Percentiles rank a stretch among this genome's conserved stretches.
Conservation (phyloP, 2,329 filamentous ascomycete species). For the Niveomyces coronatus region DNA sequence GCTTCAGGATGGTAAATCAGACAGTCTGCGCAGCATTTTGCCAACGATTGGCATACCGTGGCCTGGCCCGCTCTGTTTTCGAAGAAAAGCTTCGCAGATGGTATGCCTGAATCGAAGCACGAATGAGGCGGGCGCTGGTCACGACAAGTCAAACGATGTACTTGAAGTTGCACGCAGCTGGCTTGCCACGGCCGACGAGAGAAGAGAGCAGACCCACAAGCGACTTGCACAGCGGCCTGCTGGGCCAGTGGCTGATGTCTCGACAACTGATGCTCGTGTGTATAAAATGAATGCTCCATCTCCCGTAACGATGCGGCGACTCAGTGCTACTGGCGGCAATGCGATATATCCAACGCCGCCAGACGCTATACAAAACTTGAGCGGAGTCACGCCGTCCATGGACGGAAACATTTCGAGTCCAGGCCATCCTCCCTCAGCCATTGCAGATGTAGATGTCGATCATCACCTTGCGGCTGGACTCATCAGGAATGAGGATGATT, state of each 20-base stretch:
- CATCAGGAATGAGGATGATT: constrained; percentile 7
- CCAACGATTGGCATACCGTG: constrained; percentile 36
- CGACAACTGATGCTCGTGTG: constrained; percentile 31
- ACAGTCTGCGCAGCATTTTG: constrained; percentile 30
- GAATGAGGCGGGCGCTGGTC: constrained; percentile 26
- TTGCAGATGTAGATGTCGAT: constrained; percentile 25
- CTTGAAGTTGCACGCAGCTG: constrained; percentile 38
- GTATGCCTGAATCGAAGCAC: constrained; percentile 29
- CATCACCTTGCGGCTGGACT: constrained; percentile 14
- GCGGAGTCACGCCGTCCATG: constrained; percentile 45
- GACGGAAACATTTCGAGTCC: constrained; percentile 48
- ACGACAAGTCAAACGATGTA: constrained; percentile 37
- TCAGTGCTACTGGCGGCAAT: constrained; percentile 36
- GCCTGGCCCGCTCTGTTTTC: constrained; percentile 44
- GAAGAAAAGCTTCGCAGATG: constrained; percentile 33
- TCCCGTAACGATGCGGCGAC: constrained; percentile 38
- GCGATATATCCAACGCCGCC: constrained; percentile 65
- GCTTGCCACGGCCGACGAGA: constrained; percentile 33
- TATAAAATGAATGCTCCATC: constrained; percentile 39
- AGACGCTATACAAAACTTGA: constrained; percentile 47
- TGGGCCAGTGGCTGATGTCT: constrained; percentile 30
- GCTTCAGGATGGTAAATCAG: constrained; percentile 29
- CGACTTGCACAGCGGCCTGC: constrained; percentile 42
- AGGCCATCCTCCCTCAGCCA: constrained; percentile 27
- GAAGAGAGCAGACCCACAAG: constrained; percentile 36